Evolutionary conservation across 768 basidiomycete species (phyloP).

Genomic region (Suillus variegatus): DNA sequence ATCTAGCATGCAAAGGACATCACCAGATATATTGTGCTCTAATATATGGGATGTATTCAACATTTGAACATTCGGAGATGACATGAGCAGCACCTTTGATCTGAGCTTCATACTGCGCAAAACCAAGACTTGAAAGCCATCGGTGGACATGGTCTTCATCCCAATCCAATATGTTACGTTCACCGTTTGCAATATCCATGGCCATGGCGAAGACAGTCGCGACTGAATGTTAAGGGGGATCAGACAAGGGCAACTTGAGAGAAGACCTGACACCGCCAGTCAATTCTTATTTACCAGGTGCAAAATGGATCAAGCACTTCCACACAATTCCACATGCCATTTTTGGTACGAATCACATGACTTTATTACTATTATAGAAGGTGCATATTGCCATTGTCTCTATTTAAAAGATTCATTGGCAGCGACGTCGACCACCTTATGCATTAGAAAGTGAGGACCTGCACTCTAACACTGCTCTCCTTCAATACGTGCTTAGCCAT

Average conservation of each 20-base stretch:
- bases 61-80: not conserved
- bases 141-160: slow-evolving; percentile 74
- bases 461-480: not conserved
- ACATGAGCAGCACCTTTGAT: slow-evolving; percentile 62
- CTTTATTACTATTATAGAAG: not conserved
- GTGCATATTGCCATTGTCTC: not conserved
- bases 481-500: not conserved
- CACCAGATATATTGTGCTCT: slow-evolving; percentile 95
- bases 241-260: slow-evolving; percentile 7
- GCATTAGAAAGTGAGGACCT: not conserved
- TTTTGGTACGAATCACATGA: not conserved
- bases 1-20: slow-evolving; percentile 82
- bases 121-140: slow-evolving; percentile 79
- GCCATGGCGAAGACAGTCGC: slow-evolving; percentile 15
- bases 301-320: not conserved
- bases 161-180: slow-evolving; percentile 58
- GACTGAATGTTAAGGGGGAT: slow-evolving; percentile 4
- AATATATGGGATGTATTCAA: slow-evolving; percentile 12
- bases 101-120: slow-evolving; percentile 81
- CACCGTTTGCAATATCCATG: slow-evolving; percentile 32
- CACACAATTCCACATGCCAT: not conserved
- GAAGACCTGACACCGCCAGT: slow-evolving; percentile 9
- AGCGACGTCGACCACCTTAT: not conserved
- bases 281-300: slow-evolving; percentile 6
- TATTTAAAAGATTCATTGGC: no score